A percentile compares a stretch with the other conserved stretches of the same genome.
Conservation (phyloP, 352 stramenopile species). For the Phytophthora citrophthora region DNA sequence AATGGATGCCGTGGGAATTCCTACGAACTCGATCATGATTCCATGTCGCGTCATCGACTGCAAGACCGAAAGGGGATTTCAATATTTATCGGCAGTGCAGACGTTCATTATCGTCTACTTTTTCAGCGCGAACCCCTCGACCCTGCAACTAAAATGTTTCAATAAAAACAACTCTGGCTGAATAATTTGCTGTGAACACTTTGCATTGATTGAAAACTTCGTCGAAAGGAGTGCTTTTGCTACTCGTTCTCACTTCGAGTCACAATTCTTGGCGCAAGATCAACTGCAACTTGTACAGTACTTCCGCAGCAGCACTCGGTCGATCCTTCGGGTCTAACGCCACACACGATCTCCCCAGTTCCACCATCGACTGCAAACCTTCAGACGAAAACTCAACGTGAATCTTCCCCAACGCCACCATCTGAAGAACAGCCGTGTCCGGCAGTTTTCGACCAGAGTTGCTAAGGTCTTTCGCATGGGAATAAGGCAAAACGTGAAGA, state of each 20-base stretch:
- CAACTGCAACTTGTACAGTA: slow-evolving; percentile 30
- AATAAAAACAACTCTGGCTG: slow-evolving; percentile 10
- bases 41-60: background rate
- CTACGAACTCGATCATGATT: background rate
- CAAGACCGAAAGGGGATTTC: slow-evolving; percentile 5
- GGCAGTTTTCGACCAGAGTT: slow-evolving; percentile 16
- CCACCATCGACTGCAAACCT: slow-evolving; percentile 22
- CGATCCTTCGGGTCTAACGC: slow-evolving; percentile 33
- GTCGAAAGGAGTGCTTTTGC: background rate
- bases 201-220: too few species aligned
- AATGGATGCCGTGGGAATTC: background rate
- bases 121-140: background rate
- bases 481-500: slow-evolving; percentile 35
- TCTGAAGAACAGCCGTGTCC: slow-evolving; percentile 35
- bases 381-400: slow-evolving; percentile 39
- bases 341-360: slow-evolving; percentile 34
- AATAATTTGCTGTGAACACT: too few species aligned
- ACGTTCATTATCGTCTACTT: slow-evolving; percentile 8
- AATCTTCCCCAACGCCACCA: slow-evolving; percentile 42
- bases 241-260: background rate
- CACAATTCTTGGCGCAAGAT: slow-evolving; percentile 20
- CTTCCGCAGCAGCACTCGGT: slow-evolving; percentile 37
- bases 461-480: slow-evolving; percentile 22
- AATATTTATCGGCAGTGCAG: slow-evolving; percentile 40
- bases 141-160: slow-evolving; percentile 10